phyloP scores from a whole-genome alignment of 805 yeast species.

The Ogataea populi-albae region DNA sequence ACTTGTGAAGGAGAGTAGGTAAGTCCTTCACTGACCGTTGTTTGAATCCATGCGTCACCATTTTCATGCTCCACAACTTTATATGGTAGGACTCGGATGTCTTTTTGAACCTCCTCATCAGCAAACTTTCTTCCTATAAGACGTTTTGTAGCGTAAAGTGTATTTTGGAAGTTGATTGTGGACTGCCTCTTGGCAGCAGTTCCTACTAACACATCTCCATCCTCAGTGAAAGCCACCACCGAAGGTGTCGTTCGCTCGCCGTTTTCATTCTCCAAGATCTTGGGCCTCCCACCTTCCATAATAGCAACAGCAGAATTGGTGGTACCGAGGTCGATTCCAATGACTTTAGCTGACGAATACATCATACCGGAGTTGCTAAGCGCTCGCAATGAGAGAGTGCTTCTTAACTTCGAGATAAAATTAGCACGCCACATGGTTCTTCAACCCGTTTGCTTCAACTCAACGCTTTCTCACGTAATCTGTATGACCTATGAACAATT shows the following conservation, averaged over 20 bases:
- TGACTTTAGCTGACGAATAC: constrained; percentile 44
- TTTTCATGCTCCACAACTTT: constrained; percentile 84
- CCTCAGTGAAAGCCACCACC: constrained; percentile 86
- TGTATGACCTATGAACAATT: too few species aligned
- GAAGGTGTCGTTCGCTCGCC: constrained; percentile 88
- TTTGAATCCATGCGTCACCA: constrained; percentile 95
- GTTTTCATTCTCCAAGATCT: constrained; percentile 74
- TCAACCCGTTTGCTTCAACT: too few species aligned
- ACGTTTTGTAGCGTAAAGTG: constrained; percentile 92
- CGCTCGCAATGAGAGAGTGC: too few species aligned
- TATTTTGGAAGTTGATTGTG: constrained; percentile 89
- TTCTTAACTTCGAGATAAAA: too few species aligned
- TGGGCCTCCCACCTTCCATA: constrained; percentile 75
- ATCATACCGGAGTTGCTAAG: too few species aligned
- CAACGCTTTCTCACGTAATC: too few species aligned
- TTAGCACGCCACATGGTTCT: too few species aligned
- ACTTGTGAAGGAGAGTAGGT: constrained; percentile 92
- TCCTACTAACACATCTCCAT: constrained; percentile 89
- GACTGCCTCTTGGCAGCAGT: constrained; percentile 96
- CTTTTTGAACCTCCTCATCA: constrained; percentile 88
- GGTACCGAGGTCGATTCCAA: constrained; percentile 86
- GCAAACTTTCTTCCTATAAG: constrained; percentile 90
- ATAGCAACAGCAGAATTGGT: constrained; percentile 88
- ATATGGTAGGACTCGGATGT: constrained; percentile 84
- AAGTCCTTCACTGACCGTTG: constrained; percentile 64